Evolutionary conservation across 2,329 filamentous ascomycete genomes (phyloP), one percentile per base, ranked within the genome.

Genomic region (Diaporthe sp.): DNA sequence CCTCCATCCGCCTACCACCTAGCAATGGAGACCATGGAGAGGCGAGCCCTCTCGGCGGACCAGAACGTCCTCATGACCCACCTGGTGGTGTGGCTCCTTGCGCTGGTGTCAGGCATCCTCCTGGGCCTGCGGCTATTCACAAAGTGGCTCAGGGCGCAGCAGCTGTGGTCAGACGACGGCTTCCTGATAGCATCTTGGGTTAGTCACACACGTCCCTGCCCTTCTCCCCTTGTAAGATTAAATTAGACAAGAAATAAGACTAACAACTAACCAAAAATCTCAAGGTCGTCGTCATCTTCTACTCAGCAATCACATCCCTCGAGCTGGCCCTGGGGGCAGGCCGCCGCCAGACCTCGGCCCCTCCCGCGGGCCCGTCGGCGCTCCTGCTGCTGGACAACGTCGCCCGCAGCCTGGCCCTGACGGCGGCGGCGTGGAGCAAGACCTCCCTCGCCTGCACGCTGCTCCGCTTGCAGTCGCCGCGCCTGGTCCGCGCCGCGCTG

Each of bases 181-280:
- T 62, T 75, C 25, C 70, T 75, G 17, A 42, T 57, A 49, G 60
- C 70, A 34, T 44, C 74, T 42, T 75, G 74, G 74, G 74, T 75
- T 15, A 25, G 74, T 71, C 57, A 53, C 62, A 25, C 28, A 1
- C 7, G n/a, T 34, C 6, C 34, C 44, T 28, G 31, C 2, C n/a
- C 13, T 25, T 34, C 0, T 12, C 17, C 39, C 37, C 4, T 25
- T n/a, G 22, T 6, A 13, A 22, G 2, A 7, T 1, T 34, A 42
- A 13, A 65, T 13, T 13, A 15, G 6, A 25, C 7, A 57, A 57
- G 37, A 42, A 42, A 28, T 25, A 17, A 28, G 15, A 51, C 57
- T 44, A 44, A n/a, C 28, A 53, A 31, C 22, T 34, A 46, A 51
- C 31, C 1, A n/a, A 42, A 22, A 34, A 3, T 15, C 8, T 13